phyloP scores from a whole-genome alignment of 2,329 filamentous ascomycete genomes.

The Akanthomyces lecanii region DNA sequence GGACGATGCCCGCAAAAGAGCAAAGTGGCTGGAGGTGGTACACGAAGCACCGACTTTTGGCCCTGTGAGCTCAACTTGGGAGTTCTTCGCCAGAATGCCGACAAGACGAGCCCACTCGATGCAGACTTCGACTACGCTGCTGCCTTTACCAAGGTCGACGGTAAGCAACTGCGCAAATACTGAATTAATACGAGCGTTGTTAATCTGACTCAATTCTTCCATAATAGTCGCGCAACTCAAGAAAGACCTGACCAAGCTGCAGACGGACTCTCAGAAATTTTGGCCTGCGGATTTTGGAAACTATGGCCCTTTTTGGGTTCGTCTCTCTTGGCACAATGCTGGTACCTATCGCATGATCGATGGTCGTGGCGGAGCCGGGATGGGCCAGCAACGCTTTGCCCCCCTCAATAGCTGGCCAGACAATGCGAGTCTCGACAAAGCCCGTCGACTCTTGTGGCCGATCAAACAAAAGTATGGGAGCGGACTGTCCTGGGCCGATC shows the following conservation, averaged over 20 bases:
- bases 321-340: conserved; percentile 77
- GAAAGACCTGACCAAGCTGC: conserved; percentile 64
- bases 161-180: background rate
- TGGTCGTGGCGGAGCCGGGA: conserved; percentile 69
- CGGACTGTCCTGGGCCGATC: conserved; percentile 77
- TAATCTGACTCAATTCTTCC: background rate
- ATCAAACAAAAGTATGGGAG: conserved; percentile 82
- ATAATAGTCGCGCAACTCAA: conserved; percentile 58
- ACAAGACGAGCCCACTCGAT: conserved; percentile 58
- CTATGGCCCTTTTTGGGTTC: conserved; percentile 75
- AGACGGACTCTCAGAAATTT: conserved; percentile 76
- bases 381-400: conserved; percentile 74
- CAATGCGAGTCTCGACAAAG: conserved; percentile 75
- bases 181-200: background rate
- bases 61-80: conserved; percentile 63
- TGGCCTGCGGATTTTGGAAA: conserved; percentile 81
- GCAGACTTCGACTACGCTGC: conserved; percentile 67
- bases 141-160: conserved; percentile 63
- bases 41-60: conserved; percentile 70
- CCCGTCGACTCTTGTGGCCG: conserved; percentile 72
- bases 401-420: conserved; percentile 79
- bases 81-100: conserved; percentile 68
- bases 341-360: conserved; percentile 71
- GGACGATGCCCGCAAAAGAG: conserved; percentile 15
- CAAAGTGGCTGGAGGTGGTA: conserved; percentile 58